Base-by-base conservation (phyloP, 331 rosid species). In the Stylosanthes scabra region DNA sequence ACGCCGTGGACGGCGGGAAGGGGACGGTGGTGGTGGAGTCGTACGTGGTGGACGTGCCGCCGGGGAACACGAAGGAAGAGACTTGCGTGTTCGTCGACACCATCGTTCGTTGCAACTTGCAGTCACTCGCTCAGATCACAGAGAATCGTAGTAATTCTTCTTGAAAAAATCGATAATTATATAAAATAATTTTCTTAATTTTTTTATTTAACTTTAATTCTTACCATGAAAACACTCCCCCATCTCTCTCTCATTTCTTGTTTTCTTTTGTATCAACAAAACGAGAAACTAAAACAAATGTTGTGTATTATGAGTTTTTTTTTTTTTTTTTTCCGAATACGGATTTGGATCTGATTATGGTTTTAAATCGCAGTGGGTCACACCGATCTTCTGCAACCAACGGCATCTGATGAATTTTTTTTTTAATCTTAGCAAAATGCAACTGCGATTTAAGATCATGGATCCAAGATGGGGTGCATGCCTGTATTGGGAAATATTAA, bases 61-160 rank as follows among this genome's bases (percentile, higher is more conserved):
- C 69, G 2, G 97, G 97, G 7, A 94, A 94, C 68, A 94, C 99
- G 0, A 86, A 83, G 45, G 99, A 91, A 14, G 99, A 94, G 77
- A 94, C 99, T 12, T 90, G 99, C 77, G 89, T 78, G 47, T 94
- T 94, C 66, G 96, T 81, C 10, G 92, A 91, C 29, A 91, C 99
- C 1, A 94, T 94, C 77, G 97, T 94, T 6, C 87, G 97, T 14
- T 94, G 97, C 72, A 94, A 94, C 75, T 84, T 94, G 65, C 99
- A 91, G 60, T 94, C 97, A 1, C 73, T 94, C 68, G 89, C 92
- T 65, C 99, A 89, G 85, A 86, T 91, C 80, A 89, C 96, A 1
- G 87, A 94, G 73, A 87, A 73, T 11, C 86, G 69, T 75, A 84
- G 40, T 20, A 20, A 20, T 40, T 68, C 63, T 27, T n/a, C 25